Percentiles rank a stretch among this genome's conserved stretches.
These are phyloP conservation scores for Cercospora sp. DNA, from an alignment of 2,329 filamentous ascomycete species.

Conservation along the genomic window DNA sequence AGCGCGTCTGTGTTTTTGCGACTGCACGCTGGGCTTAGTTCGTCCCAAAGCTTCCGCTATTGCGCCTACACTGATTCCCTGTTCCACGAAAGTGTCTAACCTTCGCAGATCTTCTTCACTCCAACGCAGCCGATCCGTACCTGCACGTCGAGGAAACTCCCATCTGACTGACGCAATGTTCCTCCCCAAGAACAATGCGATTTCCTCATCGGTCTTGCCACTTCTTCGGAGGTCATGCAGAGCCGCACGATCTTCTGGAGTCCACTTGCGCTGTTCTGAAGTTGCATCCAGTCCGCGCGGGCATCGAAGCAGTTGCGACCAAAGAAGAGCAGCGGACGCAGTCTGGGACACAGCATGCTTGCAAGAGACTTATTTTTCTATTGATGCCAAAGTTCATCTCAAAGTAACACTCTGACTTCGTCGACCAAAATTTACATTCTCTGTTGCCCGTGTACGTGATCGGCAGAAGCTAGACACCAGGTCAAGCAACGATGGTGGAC, in stretches of 20 bases:
- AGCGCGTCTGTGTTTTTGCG: not conserved
- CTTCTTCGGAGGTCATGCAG: not conserved
- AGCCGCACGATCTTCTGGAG: not conserved
- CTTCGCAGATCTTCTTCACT: not conserved
- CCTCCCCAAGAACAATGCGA: not conserved
- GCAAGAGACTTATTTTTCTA: too few relatives aligned
- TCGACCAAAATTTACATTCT: too few relatives aligned
- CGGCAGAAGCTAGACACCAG: too few relatives aligned
- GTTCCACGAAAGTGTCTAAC: not conserved
- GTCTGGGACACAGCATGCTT: not conserved
- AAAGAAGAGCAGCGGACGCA: not conserved
- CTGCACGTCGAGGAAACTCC: not conserved
- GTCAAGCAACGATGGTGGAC: not conserved
- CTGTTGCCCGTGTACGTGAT: too few relatives aligned
- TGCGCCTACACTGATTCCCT: not conserved
- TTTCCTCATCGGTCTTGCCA: not conserved
- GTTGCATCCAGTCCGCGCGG: not conserved
- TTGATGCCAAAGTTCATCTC: too few relatives aligned
- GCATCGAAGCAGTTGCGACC: not conserved
- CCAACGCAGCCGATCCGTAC: rapidly evolving
- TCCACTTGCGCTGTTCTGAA: not conserved
- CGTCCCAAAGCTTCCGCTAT: not conserved
- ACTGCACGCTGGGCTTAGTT: not conserved
- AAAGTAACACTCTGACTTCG: too few relatives aligned
- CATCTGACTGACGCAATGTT: not conserved